These are phyloP conservation scores for Xylariales sp. DNA, from an alignment of 2,329 filamentous ascomycete genomes.

Conservation along the genomic window DNA sequence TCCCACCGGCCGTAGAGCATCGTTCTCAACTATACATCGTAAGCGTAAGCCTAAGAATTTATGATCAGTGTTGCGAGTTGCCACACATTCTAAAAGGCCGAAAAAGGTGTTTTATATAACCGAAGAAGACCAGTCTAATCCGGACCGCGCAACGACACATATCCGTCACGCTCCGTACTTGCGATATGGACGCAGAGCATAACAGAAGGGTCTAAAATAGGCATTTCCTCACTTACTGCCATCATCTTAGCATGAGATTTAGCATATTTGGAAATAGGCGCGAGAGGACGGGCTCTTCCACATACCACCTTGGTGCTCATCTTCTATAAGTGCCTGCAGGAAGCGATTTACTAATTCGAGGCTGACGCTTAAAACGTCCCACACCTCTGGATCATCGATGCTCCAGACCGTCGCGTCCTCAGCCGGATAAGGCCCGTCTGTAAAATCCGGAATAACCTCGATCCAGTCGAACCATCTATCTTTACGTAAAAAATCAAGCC, in stretches of 20 bases:
- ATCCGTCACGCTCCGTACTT: too few species aligned
- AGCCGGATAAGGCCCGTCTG: neutral
- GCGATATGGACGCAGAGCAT: too few species aligned
- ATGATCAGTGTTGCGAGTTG: too few species aligned
- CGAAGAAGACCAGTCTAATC: too few species aligned
- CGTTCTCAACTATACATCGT: neutral
- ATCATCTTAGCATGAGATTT: too few species aligned
- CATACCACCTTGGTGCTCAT: neutral
- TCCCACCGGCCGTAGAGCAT: conserved; percentile 4
- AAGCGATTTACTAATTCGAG: conserved; percentile 9
- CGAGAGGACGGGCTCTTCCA: neutral
- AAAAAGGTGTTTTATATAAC: too few species aligned
- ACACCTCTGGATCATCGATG: conserved; percentile 8
- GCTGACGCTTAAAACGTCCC: conserved; percentile 2
- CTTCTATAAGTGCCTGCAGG: neutral
- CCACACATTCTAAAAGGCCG: too few species aligned
- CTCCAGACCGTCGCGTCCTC: conserved; percentile 4
- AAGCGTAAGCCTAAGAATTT: neutral
- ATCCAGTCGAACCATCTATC: conserved; percentile 15
- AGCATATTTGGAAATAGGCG: too few species aligned
- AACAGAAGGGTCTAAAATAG: too few species aligned
- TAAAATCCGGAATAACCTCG: neutral
- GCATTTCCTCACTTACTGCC: too few species aligned
- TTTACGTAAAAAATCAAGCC: conserved; percentile 12
- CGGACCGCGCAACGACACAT: too few species aligned